These are phyloP conservation scores for Sugiyamaella pinicola DNA, from an alignment of 1,139 yeast species.

Conservation along the genomic window DNA sequence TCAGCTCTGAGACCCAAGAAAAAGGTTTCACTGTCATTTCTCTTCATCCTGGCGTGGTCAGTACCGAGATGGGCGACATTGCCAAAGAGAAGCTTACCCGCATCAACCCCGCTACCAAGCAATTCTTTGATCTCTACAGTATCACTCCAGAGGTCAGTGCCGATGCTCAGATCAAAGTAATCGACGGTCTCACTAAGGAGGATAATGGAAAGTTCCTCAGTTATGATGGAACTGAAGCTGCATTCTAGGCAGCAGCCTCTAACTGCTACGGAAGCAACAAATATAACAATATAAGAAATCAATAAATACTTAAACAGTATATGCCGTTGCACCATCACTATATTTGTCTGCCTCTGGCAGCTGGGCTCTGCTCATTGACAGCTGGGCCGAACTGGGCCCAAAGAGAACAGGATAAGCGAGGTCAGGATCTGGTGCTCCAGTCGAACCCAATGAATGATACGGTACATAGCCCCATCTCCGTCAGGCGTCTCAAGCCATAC, in stretches of 20 bases:
- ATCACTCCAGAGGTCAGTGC: conserved; percentile 20
- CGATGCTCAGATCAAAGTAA: conserved; percentile 13
- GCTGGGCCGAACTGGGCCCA: too few species aligned
- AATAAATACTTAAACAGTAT: too few species aligned
- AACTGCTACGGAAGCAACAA: too few species aligned
- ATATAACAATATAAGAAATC: too few species aligned
- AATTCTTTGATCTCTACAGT: background rate
- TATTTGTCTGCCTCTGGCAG: too few species aligned
- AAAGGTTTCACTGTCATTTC: conserved; percentile 37
- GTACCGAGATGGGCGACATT: conserved; percentile 36
- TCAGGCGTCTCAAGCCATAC: too few species aligned
- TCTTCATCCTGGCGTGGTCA: conserved; percentile 43
- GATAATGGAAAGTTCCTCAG: conserved; percentile 23
- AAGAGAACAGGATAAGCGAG: too few species aligned
- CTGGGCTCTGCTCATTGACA: too few species aligned
- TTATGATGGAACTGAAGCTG: conserved; percentile 16
- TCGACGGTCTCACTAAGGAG: conserved; percentile 17
- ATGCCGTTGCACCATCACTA: too few species aligned
- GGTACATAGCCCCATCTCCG: too few species aligned
- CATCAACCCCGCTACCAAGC: background rate
- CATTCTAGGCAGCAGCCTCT: background rate
- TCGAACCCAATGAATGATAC: too few species aligned
- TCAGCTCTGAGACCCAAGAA: conserved; percentile 24
- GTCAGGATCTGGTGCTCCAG: too few species aligned
- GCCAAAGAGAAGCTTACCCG: background rate